A percentile compares a stretch with the other conserved stretches of the same genome.
phyloP scores from a whole-genome alignment of 345 rosid genomes.

The Ceriops zippeliana region DNA sequence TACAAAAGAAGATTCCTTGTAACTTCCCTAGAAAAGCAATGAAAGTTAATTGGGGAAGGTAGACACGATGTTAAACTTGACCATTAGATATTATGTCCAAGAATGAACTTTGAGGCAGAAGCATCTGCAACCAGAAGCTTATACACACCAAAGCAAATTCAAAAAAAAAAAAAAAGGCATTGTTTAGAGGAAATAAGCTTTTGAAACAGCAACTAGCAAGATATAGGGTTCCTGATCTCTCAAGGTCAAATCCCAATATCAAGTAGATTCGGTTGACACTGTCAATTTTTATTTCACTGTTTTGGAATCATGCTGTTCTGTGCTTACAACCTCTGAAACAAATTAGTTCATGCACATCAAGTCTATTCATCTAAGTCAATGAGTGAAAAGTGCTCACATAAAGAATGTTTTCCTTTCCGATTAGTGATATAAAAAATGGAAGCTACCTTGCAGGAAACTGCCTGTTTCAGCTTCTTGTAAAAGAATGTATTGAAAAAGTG shows the following conservation, averaged over 20 bases:
- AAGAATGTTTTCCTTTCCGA: neutral
- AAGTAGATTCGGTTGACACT: too few species aligned
- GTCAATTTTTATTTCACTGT: too few species aligned
- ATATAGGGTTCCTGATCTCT: too few species aligned
- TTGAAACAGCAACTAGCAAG: too few species aligned
- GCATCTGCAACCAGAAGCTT: neutral
- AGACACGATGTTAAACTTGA: neutral
- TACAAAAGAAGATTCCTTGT: constrained; percentile 55
- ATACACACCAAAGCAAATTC: neutral
- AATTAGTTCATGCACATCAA: neutral
- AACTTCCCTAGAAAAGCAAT: constrained; percentile 23
- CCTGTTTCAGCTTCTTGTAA: constrained; percentile 79
- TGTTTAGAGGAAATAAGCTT: too few species aligned
- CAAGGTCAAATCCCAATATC: too few species aligned
- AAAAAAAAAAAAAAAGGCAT: too few species aligned
- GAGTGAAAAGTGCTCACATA: constrained; percentile 7
- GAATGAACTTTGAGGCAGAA: neutral
- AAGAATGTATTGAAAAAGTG: constrained; percentile 85
- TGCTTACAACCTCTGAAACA: neutral
- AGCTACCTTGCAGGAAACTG: constrained; percentile 63
- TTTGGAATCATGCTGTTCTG: too few species aligned
- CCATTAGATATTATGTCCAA: neutral
- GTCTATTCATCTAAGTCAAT: neutral
- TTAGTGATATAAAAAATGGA: constrained; percentile 12
- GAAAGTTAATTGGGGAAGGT: neutral